Evolutionary conservation across 495 filamentous ascomycete species (phyloP), one percentile per base, ranked within the genome.

Genomic region (Clavariopsis aquatica): DNA sequence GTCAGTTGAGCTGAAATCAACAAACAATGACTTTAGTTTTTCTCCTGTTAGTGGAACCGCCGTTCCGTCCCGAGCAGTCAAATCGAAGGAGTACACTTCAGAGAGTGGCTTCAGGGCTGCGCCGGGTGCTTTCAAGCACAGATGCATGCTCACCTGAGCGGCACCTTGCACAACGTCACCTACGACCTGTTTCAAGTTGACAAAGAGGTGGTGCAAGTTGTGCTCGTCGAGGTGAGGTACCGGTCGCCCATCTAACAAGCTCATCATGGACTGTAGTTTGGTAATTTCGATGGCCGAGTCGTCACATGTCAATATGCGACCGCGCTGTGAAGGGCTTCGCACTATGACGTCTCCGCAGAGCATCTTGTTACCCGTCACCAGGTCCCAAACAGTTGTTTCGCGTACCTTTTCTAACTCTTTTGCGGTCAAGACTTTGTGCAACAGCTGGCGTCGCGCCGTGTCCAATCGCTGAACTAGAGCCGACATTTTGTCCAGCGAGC

Each of bases 271-370:
- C 77, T 99, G 94, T 51, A 97, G 80, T 69, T 85, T 90, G 22
- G 92, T 92, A 65, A 98, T 84, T 62, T 96, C 92, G 34, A 98
- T 87, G 38, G 91, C 90, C 0, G 93, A 96, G 74, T 99, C 94
- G 43, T 96, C 90, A 1, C 89, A 90, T 0, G 92, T 96, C 51
- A 99, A 76, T 34, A 98, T 83, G 24, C 92, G 84, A 29, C 94
- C 94, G n/a, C 86, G 80, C 67, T 90, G 84, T 10, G 82, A 82
- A 0, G 93, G 91, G 76, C 94, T 92, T 22, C 94, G 84, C 46
- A 99, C 94, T 74, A 99, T 96, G 22, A 97, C 87, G 67, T 98
- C 93, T 24, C 89, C 88, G 41, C 85, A 88, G 36, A 97, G 87
- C 71, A 96, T 82, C 75, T 96, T 97, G 75, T 98, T 99, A 27